A percentile compares a stretch with the other conserved stretches of the same genome.
phyloP scores from a whole-genome alignment of 1,284 basidiomycete genomes.

The Peniophora sp. region DNA sequence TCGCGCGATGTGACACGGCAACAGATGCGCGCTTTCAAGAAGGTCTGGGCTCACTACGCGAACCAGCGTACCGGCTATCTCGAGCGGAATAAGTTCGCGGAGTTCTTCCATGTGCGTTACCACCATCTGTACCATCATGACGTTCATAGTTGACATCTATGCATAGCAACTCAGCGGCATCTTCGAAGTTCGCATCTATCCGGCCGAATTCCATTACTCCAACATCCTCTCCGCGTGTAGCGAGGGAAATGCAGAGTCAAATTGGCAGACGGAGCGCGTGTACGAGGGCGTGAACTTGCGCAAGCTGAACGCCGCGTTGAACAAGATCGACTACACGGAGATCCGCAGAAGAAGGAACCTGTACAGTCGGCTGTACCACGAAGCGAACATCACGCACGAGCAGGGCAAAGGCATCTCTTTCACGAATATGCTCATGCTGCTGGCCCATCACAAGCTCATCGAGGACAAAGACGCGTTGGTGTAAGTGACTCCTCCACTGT shows the following conservation, averaged over 20 bases:
- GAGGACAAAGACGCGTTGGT: constrained; percentile 82
- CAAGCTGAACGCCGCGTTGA: constrained; percentile 53
- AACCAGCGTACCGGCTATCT: constrained; percentile 76
- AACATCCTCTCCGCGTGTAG: constrained; percentile 48
- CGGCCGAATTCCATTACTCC: constrained; percentile 53
- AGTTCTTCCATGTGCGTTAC: constrained; percentile 73
- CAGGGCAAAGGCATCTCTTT: constrained; percentile 83
- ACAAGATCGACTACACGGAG: constrained; percentile 53
- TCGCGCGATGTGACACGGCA: constrained; percentile 80
- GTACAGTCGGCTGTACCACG: constrained; percentile 77
- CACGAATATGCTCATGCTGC: constrained; percentile 80
- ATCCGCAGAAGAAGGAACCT: constrained; percentile 61
- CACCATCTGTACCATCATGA: constrained; percentile 1
- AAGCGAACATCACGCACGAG: constrained; percentile 72
- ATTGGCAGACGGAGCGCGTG: constrained; percentile 14
- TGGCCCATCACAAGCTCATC: constrained; percentile 91
- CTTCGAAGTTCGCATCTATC: constrained; percentile 83
- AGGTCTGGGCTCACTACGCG: constrained; percentile 86
- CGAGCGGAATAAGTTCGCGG: constrained; percentile 61
- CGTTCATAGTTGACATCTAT: constrained; percentile 2
- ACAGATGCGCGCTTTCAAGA: constrained; percentile 91
- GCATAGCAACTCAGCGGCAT: constrained; percentile 67
- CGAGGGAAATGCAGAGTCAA: constrained; percentile 22
- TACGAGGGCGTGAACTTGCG: constrained; percentile 55
- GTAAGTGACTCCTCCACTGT: constrained; percentile 36